Evolutionary conservation across 768 basidiomycete species (phyloP).

Genomic region (Trametes cinnabarina): DNA sequence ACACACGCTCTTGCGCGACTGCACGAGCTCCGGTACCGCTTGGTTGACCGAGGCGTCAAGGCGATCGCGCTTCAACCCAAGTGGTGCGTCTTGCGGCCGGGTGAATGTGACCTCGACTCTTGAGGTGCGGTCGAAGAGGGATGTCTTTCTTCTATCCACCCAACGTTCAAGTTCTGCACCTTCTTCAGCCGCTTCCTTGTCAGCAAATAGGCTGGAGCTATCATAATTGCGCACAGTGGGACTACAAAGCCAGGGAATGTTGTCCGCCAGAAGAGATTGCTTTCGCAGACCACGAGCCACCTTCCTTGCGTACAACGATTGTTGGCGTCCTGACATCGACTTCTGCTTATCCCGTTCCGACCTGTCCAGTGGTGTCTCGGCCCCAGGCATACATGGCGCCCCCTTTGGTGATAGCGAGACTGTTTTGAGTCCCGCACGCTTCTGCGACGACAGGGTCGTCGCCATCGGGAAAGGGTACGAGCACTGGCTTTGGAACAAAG

Average conservation of each 20-base stretch:
- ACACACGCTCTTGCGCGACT: constrained; percentile 56
- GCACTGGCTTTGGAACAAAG: constrained; percentile 60
- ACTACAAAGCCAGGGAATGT: constrained; percentile 65
- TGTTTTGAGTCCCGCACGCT: constrained; percentile 62
- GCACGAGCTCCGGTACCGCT: constrained; percentile 59
- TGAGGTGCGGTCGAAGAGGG: constrained; percentile 1
- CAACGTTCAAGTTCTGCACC: too few relatives aligned
- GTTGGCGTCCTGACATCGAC: constrained; percentile 59
- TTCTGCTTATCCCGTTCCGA: constrained; percentile 53
- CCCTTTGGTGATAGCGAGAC: constrained; percentile 58
- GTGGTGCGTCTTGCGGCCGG: constrained; percentile 68
- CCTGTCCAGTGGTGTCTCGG: constrained; percentile 66
- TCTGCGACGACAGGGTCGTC: constrained; percentile 62
- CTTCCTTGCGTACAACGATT: constrained; percentile 62
- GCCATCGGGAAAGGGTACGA: constrained; percentile 55
- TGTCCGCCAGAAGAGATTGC: constrained; percentile 72
- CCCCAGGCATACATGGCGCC: constrained; percentile 76
- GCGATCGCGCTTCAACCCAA: constrained; percentile 66
- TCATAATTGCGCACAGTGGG: too few relatives aligned
- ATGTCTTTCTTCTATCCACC: too few relatives aligned
- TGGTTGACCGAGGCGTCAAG: constrained; percentile 57
- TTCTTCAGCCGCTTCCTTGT: too few relatives aligned
- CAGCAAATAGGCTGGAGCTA: too few relatives aligned
- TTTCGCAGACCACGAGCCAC: constrained; percentile 58
- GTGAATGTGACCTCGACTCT: constrained; percentile 47